Evolutionary conservation across 257 asterid genomes (phyloP).

Genomic region (Fraxinus cuspidata): DNA sequence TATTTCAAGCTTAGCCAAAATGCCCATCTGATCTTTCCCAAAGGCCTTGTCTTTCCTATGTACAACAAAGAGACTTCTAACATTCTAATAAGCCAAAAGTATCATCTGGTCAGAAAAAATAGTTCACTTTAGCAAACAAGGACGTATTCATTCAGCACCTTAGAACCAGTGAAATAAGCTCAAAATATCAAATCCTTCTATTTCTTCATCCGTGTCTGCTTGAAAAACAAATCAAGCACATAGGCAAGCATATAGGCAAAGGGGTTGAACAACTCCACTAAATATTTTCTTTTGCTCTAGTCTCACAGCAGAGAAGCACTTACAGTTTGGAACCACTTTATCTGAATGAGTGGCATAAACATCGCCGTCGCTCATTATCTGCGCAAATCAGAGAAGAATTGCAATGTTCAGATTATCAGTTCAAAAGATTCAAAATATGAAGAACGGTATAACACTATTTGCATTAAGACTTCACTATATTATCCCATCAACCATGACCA

Average conservation of each 20-base stretch:
- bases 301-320: not conserved
- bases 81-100: not conserved
- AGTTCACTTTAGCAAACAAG: not conserved
- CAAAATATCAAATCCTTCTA: not conserved
- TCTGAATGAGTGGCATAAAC: not conserved
- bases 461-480: not conserved
- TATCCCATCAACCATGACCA: not conserved
- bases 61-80: conserved; percentile 1
- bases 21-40: not conserved
- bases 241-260: not conserved
- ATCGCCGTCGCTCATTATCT: conserved; percentile 1
- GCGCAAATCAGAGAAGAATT: conserved; percentile 7
- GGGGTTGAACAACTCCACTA: not conserved
- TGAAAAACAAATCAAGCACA: not conserved
- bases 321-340: not conserved
- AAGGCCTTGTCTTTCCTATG: not conserved
- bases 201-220: not conserved
- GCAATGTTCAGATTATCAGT: not conserved
- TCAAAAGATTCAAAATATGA: not conserved
- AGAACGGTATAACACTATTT: not conserved
- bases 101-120: not conserved
- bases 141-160: not conserved
- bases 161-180: not conserved
- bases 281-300: not conserved
- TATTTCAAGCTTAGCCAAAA: no score